Evolutionary conservation across 1,139 yeast species (phyloP).

Genomic region (Candida glucosophila): DNA sequence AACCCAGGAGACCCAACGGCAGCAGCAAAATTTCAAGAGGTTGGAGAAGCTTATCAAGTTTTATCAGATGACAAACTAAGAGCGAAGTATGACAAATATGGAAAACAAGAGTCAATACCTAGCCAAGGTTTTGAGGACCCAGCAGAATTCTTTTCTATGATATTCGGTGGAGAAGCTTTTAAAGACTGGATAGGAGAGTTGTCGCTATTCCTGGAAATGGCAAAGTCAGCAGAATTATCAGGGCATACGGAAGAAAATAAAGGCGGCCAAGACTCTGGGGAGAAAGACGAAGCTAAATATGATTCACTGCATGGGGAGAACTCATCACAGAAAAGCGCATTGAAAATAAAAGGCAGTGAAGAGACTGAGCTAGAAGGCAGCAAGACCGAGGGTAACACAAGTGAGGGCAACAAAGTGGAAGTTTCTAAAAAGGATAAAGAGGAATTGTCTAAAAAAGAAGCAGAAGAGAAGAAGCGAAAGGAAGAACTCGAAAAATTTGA

Average conservation of each 20-base stretch:
- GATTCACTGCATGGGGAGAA: background rate
- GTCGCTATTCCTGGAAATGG: conserved; percentile 50
- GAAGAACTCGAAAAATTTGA: conserved; percentile 71
- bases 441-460: conserved; percentile 3
- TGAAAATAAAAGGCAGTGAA: background rate
- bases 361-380: background rate
- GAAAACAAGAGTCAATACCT: conserved; percentile 79
- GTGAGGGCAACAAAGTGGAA: background rate
- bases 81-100: conserved; percentile 72
- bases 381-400: background rate
- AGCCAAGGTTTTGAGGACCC: conserved; percentile 86
- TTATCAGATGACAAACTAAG: conserved; percentile 68
- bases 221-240: conserved; percentile 47
- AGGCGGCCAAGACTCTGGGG: too few relatives aligned
- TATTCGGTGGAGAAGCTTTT: conserved; percentile 84
- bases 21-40: conserved; percentile 58
- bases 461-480: conserved; percentile 36
- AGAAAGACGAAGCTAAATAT: background rate
- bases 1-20: conserved; percentile 84
- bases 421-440: conserved; percentile 15
- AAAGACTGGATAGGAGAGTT: conserved; percentile 75
- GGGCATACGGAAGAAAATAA: conserved; percentile 33
- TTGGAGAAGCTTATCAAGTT: conserved; percentile 79
- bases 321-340: background rate
- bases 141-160: conserved; percentile 62